Evolutionary conservation across 2,329 filamentous ascomycete genomes (phyloP).

Genomic region (Phialophora expanda): DNA sequence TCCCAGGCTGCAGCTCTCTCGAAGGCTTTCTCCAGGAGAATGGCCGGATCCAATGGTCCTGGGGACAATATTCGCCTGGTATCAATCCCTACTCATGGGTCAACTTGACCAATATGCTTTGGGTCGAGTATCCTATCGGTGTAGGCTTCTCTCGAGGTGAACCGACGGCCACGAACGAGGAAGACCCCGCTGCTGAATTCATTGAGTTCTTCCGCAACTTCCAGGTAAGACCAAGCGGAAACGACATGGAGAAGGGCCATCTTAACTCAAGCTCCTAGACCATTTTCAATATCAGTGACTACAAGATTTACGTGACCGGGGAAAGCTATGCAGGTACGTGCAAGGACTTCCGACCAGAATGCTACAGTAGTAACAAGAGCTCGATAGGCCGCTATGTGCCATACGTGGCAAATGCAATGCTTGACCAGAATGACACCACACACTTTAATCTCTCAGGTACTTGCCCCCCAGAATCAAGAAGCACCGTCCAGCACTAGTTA

Average conservation of each 20-base stretch:
- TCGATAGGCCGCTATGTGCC: constrained; percentile 57
- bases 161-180: constrained; percentile 54
- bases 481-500: background rate
- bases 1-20: constrained; percentile 33
- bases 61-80: constrained; percentile 39
- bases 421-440: constrained; percentile 48
- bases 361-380: background rate
- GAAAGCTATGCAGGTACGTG: constrained; percentile 55
- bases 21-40: constrained; percentile 46
- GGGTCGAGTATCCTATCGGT: constrained; percentile 38
- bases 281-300: constrained; percentile 51
- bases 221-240: constrained; percentile 20
- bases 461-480: background rate
- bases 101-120: constrained; percentile 51
- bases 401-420: constrained; percentile 45
- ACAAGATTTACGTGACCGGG: constrained; percentile 61
- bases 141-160: constrained; percentile 35
- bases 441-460: constrained; percentile 59
- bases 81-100: constrained; percentile 44
- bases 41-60: constrained; percentile 42
- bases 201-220: constrained; percentile 62
- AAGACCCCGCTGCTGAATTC: constrained; percentile 55
- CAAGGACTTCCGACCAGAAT: background rate
- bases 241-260: background rate
- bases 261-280: constrained; percentile 43